phyloP scores from a whole-genome alignment of 129 eudicot genomes.

The Chrysanthemum seticuspe region DNA sequence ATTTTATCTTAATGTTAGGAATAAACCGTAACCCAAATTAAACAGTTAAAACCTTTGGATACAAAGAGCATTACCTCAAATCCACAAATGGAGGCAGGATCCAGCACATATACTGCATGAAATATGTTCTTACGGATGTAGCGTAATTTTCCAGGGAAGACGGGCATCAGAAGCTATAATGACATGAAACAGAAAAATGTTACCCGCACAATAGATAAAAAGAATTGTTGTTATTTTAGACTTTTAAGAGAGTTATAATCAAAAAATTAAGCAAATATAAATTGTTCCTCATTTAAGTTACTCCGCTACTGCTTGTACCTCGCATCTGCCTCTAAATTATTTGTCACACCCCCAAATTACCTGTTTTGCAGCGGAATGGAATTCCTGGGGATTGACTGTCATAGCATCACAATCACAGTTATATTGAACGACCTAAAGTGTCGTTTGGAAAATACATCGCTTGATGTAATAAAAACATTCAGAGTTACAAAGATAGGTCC shows the following conservation, averaged over 20 bases:
- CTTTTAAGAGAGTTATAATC: neutral
- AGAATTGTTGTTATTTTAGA: neutral
- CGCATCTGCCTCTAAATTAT: slow-evolving; percentile 82
- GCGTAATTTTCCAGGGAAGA: slow-evolving; percentile 93
- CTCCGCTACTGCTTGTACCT: slow-evolving; percentile 91
- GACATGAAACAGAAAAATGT: neutral
- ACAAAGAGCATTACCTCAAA: slow-evolving; percentile 67
- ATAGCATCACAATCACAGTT: too few relatives aligned
- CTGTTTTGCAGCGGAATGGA: too few relatives aligned
- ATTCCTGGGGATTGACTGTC: too few relatives aligned
- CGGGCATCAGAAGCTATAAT: slow-evolving; percentile 90
- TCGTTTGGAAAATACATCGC: too few relatives aligned
- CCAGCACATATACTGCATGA: slow-evolving; percentile 85
- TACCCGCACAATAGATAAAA: neutral
- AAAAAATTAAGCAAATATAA: slow-evolving; percentile 4
- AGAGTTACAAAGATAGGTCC: too few relatives aligned
- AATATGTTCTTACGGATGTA: slow-evolving; percentile 89
- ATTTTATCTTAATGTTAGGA: neutral
- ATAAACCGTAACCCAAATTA: neutral
- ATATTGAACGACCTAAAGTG: too few relatives aligned
- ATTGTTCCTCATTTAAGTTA: slow-evolving; percentile 77
- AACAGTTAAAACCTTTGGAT: neutral
- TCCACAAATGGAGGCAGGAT: slow-evolving; percentile 88
- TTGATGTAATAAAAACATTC: too few relatives aligned
- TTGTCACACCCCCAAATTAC: too few relatives aligned